A percentile compares a stretch with the other conserved stretches of the same genome.
Evolutionary conservation across 306 rosid species (phyloP).

Genomic region (Clitoria ternatea): DNA sequence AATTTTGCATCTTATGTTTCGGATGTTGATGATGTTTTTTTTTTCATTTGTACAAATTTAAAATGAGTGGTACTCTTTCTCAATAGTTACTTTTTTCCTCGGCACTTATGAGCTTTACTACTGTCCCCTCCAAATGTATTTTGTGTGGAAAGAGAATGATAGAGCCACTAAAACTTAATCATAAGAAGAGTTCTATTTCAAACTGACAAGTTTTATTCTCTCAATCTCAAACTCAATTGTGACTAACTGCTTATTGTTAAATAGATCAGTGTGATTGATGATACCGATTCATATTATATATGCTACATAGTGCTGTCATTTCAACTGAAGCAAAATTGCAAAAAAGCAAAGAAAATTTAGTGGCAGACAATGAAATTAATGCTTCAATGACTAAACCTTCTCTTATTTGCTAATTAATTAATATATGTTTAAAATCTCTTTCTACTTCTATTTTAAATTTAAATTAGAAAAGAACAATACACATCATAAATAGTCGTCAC

Average conservation of each 20-base stretch:
- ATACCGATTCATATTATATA: slow-evolving; percentile 13
- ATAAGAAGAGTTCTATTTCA: slow-evolving; percentile 28
- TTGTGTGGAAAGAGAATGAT: slow-evolving; percentile 25
- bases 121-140: slow-evolving; percentile 31
- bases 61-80: slow-evolving; percentile 21
- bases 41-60: slow-evolving; percentile 10
- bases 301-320: slow-evolving; percentile 49
- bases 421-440: too few species aligned
- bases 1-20: slow-evolving; percentile 8
- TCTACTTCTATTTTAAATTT: too few species aligned
- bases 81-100: slow-evolving; percentile 8
- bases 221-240: neutral
- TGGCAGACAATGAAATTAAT: slow-evolving; percentile 42
- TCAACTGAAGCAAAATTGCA: slow-evolving; percentile 31
- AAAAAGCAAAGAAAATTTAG: neutral
- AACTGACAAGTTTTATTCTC: slow-evolving; percentile 33
- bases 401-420: neutral
- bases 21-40: neutral
- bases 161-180: slow-evolving; percentile 20
- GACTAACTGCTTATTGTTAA: slow-evolving; percentile 32
- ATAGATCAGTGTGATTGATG: slow-evolving; percentile 29
- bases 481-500: too few species aligned
- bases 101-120: slow-evolving; percentile 38
- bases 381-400: slow-evolving; percentile 19
- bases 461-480: too few species aligned